Conservation (phyloP, 202 grass and related monocot genomes). For the Schoenoplectus tabernaemontani region DNA sequence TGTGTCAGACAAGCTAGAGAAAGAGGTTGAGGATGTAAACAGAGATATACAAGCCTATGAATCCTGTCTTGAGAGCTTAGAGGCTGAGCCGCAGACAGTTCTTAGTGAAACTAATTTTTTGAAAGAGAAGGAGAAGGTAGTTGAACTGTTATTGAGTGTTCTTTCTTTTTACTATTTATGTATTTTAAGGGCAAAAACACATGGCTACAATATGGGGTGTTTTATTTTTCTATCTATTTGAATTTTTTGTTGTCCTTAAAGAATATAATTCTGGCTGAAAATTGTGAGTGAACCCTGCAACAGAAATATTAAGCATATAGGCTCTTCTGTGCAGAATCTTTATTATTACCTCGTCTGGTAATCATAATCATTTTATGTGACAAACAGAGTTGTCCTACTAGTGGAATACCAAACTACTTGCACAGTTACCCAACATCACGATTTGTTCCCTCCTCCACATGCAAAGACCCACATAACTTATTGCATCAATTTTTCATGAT, state of each 20-base stretch:
- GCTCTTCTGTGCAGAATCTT: background rate
- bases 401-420: background rate
- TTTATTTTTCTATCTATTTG: background rate
- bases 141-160: background rate
- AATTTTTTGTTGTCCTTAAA: background rate
- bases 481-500: no score
- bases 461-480: no score
- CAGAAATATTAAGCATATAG: background rate
- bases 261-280: background rate
- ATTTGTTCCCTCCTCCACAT: background rate
- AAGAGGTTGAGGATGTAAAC: conserved; percentile 84
- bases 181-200: no score
- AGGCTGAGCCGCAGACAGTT: conserved; percentile 51
- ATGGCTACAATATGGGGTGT: background rate
- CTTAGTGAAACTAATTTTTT: conserved; percentile 72
- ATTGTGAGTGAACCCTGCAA: background rate
- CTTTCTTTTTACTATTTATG: background rate
- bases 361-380: background rate
- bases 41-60: conserved; percentile 88
- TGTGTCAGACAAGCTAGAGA: conserved; percentile 93
- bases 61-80: conserved; percentile 54
- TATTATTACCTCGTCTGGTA: background rate
- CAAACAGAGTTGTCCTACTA: background rate
- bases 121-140: conserved; percentile 85
- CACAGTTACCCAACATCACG: background rate